Percentiles rank a stretch among this genome's conserved stretches.
Conservation (phyloP, 371 early-diverging fungal genomes). For the Mucor indicus region DNA sequence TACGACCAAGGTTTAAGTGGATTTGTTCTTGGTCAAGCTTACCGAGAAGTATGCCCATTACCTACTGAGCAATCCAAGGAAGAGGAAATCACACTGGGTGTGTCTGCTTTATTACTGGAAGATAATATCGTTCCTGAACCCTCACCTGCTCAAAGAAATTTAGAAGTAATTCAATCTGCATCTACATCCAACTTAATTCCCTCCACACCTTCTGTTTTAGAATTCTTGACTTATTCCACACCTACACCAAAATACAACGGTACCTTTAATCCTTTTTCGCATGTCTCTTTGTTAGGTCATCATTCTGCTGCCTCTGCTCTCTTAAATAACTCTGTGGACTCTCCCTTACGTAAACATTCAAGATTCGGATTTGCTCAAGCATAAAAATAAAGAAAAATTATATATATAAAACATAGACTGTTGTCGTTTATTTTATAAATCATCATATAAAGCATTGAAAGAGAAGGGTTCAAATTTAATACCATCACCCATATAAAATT, state of each 20-base stretch:
- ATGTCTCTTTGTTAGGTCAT: constrained; percentile 7
- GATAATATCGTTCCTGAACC: constrained; percentile 1
- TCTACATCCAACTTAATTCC: constrained; percentile 1
- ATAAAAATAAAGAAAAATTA: constrained; percentile 5
- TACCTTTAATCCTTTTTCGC: constrained; percentile 40
- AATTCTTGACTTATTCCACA: constrained; percentile 17
- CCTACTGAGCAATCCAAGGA: constrained; percentile 3
- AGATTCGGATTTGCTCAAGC: constrained; percentile 51
- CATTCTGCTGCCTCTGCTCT: not conserved
- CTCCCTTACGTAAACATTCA: constrained; percentile 42
- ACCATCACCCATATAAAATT: constrained; percentile 83
- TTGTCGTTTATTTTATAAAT: not conserved
- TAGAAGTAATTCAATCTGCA: constrained; percentile 10
- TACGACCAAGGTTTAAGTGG: constrained; percentile 20
- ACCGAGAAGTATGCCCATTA: constrained; percentile 22
- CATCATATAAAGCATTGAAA: constrained; percentile 16
- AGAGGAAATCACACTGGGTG: constrained; percentile 32
- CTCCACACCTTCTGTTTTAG: constrained; percentile 3
- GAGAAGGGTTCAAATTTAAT: constrained; percentile 48
- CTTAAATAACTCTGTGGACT: constrained; percentile 17
- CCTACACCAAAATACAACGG: constrained; percentile 37
- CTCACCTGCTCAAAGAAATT: constrained; percentile 8
- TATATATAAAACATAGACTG: not conserved
- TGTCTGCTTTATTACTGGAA: constrained; percentile 22
- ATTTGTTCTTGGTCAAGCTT: constrained; percentile 40